Percentiles rank a stretch among this genome's conserved stretches.
These are phyloP conservation scores for Acacia concinna DNA, from an alignment of 331 rosid species.

Conservation along the genomic window DNA sequence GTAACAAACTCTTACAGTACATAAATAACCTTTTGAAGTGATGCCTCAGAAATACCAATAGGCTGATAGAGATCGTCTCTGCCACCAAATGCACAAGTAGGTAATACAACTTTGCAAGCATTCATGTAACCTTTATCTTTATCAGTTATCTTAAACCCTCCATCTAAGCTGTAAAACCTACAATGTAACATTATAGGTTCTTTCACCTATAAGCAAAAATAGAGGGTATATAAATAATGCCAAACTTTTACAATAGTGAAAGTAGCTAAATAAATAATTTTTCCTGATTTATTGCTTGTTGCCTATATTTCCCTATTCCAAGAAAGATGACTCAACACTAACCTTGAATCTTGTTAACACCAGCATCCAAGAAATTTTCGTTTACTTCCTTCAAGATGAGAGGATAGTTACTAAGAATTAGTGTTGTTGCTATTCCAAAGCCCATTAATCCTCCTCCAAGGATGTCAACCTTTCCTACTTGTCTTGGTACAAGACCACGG, in stretches of 20 bases:
- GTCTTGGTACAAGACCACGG: conserved; percentile 76
- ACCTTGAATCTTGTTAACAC: conserved; percentile 81
- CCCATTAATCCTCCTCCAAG: conserved; percentile 99
- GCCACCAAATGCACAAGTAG: conserved; percentile 99
- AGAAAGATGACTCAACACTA: conserved; percentile 23
- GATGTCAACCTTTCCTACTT: conserved; percentile 73
- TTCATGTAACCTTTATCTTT: conserved; percentile 71
- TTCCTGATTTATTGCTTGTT: too few relatives aligned
- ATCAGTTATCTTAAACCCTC: conserved; percentile 79
- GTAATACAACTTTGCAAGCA: conserved; percentile 70
- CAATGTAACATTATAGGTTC: conserved; percentile 66
- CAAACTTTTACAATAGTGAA: conserved; percentile 21
- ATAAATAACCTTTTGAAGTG: conserved; percentile 67
- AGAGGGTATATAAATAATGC: conserved; percentile 31
- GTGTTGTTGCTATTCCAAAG: conserved; percentile 94
- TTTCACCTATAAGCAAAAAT: conserved; percentile 53
- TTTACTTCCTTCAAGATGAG: conserved; percentile 91
- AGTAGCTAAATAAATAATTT: not conserved
- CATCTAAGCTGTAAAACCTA: conserved; percentile 75
- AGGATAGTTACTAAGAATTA: conserved; percentile 60
- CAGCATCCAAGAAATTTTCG: conserved; percentile 86
- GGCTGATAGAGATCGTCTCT: conserved; percentile 99
- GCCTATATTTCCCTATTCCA: too few relatives aligned
- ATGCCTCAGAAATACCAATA: conserved; percentile 80
- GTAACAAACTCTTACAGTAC: conserved; percentile 29